phyloP scores from a whole-genome alignment of 2,329 filamentous ascomycete species.

The Periconia sp. region DNA sequence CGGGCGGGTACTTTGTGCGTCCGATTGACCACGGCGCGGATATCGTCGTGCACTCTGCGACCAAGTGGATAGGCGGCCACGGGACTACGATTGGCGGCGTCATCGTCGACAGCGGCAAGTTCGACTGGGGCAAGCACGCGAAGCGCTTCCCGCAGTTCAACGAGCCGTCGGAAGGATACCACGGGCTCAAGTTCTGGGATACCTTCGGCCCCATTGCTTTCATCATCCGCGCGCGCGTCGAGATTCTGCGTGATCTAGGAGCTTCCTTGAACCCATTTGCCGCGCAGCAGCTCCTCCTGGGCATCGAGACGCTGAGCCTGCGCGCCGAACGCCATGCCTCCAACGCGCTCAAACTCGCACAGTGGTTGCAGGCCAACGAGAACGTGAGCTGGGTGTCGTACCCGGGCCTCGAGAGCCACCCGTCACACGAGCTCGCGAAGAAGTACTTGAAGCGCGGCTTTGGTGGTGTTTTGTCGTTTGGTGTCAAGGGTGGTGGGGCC shows the following conservation, averaged over 20 bases:
- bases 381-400: constrained; percentile 94
- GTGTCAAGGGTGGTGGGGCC: constrained; percentile 83
- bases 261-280: constrained; percentile 84
- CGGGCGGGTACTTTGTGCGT: constrained; percentile 82
- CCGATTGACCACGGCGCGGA: constrained; percentile 91
- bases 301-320: constrained; percentile 85
- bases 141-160: constrained; percentile 90
- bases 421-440: constrained; percentile 77
- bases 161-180: constrained; percentile 85
- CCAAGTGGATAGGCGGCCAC: constrained; percentile 97
- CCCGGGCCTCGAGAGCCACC: constrained; percentile 81
- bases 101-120: constrained; percentile 85
- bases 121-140: constrained; percentile 86
- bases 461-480: constrained; percentile 90
- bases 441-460: constrained; percentile 83
- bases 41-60: constrained; percentile 91
- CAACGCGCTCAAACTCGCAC: constrained; percentile 78
- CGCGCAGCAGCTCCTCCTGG: constrained; percentile 87
- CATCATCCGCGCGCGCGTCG: constrained; percentile 82
- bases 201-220: constrained; percentile 83
- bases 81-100: constrained; percentile 89
- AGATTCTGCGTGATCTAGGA: constrained; percentile 86
- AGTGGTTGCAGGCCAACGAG: constrained; percentile 79
- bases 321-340: constrained; percentile 82
- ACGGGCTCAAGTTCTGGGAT: constrained; percentile 92